These are phyloP conservation scores for Phytophthora pluvialis DNA, from an alignment of 352 stramenopile species.

Conservation along the genomic window DNA sequence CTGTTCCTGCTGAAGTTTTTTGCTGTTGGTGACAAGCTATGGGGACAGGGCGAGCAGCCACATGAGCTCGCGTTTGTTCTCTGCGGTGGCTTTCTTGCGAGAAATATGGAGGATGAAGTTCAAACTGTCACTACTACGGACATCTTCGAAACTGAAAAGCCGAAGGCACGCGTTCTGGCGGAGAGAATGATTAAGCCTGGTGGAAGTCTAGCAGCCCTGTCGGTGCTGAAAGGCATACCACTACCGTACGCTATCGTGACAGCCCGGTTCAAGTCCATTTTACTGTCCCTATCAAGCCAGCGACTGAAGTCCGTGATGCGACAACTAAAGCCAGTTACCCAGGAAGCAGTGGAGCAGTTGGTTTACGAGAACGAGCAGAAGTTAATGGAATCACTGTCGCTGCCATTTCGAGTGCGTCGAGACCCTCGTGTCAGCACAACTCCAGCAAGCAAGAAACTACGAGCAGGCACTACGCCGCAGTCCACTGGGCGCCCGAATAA, in stretches of 20 bases:
- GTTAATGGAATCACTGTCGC: conserved; percentile 35
- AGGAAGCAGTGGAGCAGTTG: conserved; percentile 40
- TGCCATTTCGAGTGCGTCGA: conserved; percentile 34
- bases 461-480: neutral
- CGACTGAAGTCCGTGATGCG: conserved; percentile 60
- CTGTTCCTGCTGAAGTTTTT: conserved; percentile 62
- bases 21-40: conserved; percentile 53
- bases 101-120: conserved; percentile 22
- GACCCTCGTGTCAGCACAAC: conserved; percentile 25
- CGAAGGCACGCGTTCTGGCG: conserved; percentile 29
- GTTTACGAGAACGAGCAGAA: conserved; percentile 48
- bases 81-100: conserved; percentile 56
- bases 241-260: conserved; percentile 51
- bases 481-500: conserved; percentile 18
- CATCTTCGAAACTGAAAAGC: conserved; percentile 22
- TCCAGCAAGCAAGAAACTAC: conserved; percentile 12
- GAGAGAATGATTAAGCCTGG: conserved; percentile 60
- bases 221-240: conserved; percentile 37
- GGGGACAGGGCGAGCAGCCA: conserved; percentile 43
- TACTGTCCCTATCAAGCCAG: conserved; percentile 52
- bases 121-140: neutral
- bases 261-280: conserved; percentile 64
- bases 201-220: conserved; percentile 37
- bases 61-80: conserved; percentile 58
- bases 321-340: conserved; percentile 42